Evolutionary conservation across 75 land plant species (phyloP).

Genomic region (Cupressus sempervirens): DNA sequence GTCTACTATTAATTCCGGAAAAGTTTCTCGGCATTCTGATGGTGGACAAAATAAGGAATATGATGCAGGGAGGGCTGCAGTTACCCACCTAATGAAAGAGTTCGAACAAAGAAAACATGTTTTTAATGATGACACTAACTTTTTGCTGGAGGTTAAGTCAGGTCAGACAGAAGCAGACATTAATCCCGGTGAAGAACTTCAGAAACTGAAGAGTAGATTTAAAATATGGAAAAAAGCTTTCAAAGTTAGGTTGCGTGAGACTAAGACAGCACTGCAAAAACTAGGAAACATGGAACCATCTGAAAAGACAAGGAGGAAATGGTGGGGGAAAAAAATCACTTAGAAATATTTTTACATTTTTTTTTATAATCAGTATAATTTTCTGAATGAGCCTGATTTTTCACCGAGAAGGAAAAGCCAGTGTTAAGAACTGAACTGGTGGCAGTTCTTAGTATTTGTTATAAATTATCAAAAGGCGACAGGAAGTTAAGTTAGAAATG

Average conservation of each 20-base stretch:
- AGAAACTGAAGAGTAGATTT: constrained; percentile 73
- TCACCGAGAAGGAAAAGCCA: not conserved
- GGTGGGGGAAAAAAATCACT: constrained; percentile 73
- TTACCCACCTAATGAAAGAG: constrained; percentile 67
- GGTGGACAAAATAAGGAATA: constrained; percentile 23
- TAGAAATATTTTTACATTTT: not conserved
- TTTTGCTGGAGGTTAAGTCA: constrained; percentile 91
- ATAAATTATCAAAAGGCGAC: not conserved
- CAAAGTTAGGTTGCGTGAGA: constrained; percentile 58
- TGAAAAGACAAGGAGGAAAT: constrained; percentile 51
- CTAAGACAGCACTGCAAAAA: constrained; percentile 73
- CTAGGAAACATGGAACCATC: constrained; percentile 48
- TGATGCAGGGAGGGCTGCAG: constrained; percentile 63
- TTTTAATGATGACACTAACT: constrained; percentile 88
- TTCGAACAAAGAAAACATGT: constrained; percentile 84
- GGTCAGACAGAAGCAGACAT: constrained; percentile 80
- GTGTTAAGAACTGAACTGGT: not conserved
- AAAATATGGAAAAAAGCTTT: constrained; percentile 89
- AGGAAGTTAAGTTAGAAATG: not conserved
- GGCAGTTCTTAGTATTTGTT: constrained; percentile 4
- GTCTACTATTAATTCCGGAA: not conserved
- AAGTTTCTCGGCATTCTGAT: constrained; percentile 1
- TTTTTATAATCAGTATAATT: not conserved
- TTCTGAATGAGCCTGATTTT: not conserved
- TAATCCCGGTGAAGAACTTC: constrained; percentile 72